phyloP scores from a whole-genome alignment of 2,329 filamentous ascomycete genomes.

The Fusarium sp. region DNA sequence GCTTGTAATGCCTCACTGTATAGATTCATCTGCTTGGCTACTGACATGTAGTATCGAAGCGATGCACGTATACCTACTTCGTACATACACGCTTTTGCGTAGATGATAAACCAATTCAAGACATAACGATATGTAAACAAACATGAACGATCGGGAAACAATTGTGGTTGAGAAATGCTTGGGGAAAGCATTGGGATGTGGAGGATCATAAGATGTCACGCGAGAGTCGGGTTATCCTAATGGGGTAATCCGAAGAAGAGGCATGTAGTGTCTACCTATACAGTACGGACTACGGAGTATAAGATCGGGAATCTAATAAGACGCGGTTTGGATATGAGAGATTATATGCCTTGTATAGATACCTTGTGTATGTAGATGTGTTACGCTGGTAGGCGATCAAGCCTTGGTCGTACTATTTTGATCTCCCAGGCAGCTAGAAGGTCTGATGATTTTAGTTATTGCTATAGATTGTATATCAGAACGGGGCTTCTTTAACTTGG shows the following conservation, averaged over 20 bases:
- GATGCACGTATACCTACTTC: slow-evolving; percentile 4
- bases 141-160: slow-evolving; percentile 3
- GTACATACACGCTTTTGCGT: slow-evolving; percentile 25
- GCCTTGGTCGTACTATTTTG: neutral
- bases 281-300: too few relatives aligned
- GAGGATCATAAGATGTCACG: slow-evolving; percentile 24
- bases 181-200: slow-evolving; percentile 11
- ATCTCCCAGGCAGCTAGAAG: too few relatives aligned
- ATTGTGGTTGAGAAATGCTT: neutral
- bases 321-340: too few relatives aligned
- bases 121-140: slow-evolving; percentile 16
- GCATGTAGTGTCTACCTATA: too few relatives aligned
- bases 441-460: too few relatives aligned
- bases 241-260: slow-evolving; percentile 26
- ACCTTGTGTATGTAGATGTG: too few relatives aligned
- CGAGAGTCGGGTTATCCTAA: slow-evolving; percentile 29
- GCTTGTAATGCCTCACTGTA: slow-evolving; percentile 31
- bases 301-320: neutral
- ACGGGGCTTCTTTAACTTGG: too few relatives aligned
- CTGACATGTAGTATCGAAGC: slow-evolving; percentile 23
- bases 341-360: too few relatives aligned
- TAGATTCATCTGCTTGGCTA: slow-evolving; percentile 14
- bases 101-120: slow-evolving; percentile 26
- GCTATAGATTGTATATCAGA: too few relatives aligned
- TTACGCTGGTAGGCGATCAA: too few relatives aligned